Evolutionary conservation across 441 rosid genomes (phyloP).

Genomic region (Flueggea neowawraea): DNA sequence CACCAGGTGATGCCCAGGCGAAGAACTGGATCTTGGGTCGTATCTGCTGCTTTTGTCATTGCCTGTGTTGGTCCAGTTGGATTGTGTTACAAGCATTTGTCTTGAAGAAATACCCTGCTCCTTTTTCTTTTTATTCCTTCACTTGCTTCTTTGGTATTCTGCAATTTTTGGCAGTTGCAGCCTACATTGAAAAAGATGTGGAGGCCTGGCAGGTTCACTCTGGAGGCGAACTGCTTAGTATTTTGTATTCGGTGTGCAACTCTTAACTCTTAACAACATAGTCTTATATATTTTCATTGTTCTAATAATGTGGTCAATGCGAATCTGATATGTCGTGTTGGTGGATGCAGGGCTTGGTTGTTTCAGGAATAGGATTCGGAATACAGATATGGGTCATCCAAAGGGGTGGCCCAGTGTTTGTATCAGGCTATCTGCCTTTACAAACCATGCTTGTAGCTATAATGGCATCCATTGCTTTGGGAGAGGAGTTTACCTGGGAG

Average conservation of each 20-base stretch:
- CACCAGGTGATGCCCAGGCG: slow-evolving; percentile 36
- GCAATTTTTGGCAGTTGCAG: slow-evolving; percentile 60
- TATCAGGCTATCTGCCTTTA: slow-evolving; percentile 71
- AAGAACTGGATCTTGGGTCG: slow-evolving; percentile 81
- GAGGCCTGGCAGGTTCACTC: slow-evolving; percentile 58
- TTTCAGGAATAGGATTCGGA: slow-evolving; percentile 83
- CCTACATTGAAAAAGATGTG: slow-evolving; percentile 53
- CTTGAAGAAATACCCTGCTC: slow-evolving; percentile 83
- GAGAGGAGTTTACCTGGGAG: slow-evolving; percentile 83
- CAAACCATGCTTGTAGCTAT: slow-evolving; percentile 81
- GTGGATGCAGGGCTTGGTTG: slow-evolving; percentile 61
- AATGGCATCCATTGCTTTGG: slow-evolving; percentile 60
- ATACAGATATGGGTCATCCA: slow-evolving; percentile 80
- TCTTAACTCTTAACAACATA: neutral
- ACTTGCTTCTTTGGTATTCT: slow-evolving; percentile 67
- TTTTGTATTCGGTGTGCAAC: slow-evolving; percentile 61
- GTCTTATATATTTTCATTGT: neutral
- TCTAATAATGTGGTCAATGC: too few relatives aligned
- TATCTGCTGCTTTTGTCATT: slow-evolving; percentile 69
- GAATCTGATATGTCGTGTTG: neutral
- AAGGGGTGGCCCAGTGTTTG: slow-evolving; percentile 83
- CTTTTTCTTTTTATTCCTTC: slow-evolving; percentile 68
- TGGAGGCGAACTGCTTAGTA: slow-evolving; percentile 43
- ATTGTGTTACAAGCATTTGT: slow-evolving; percentile 77
- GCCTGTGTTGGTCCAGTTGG: slow-evolving; percentile 91